Conservation (phyloP, 768 basidiomycete species). For the Podaxis carcinomalis region DNA sequence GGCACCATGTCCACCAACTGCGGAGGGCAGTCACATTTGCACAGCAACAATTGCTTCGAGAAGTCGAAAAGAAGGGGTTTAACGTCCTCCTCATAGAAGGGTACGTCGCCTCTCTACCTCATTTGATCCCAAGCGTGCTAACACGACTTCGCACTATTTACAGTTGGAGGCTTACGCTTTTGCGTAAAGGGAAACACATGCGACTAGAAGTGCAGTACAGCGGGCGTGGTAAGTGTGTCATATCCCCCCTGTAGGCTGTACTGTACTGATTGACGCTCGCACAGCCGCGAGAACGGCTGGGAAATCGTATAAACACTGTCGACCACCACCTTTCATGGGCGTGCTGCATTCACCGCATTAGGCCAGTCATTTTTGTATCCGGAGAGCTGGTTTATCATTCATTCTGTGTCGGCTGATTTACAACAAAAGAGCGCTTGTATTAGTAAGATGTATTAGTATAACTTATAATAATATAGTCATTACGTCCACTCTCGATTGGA, state of each 20-base stretch:
- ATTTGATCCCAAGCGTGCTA: not conserved
- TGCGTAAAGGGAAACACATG: conserved; percentile 57
- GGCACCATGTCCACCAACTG: conserved; percentile 41
- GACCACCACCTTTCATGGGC: conserved; percentile 64
- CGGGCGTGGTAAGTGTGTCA: conserved; percentile 46
- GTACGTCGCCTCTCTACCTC: conserved; percentile 27
- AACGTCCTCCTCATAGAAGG: conserved; percentile 68
- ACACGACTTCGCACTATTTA: conserved; percentile 4
- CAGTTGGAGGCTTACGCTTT: conserved; percentile 67
- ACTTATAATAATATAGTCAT: not conserved
- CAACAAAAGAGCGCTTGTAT: not conserved
- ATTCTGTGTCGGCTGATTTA: not conserved
- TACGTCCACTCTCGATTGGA: not conserved
- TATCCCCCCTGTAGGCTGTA: conserved; percentile 7
- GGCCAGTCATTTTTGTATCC: conserved; percentile 15
- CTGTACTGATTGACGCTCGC: conserved; percentile 11
- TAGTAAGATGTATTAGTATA: not conserved
- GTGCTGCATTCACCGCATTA: conserved; percentile 42
- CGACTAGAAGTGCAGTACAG: conserved; percentile 68
- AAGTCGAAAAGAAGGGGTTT: conserved; percentile 49
- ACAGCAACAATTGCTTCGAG: conserved; percentile 56
- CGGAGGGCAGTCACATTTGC: conserved; percentile 57
- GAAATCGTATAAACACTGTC: conserved; percentile 34
- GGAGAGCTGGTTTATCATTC: not conserved
- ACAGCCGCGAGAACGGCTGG: conserved; percentile 53